These are phyloP conservation scores for Gnomoniopsis smithogilvyi DNA, from an alignment of 2,329 filamentous ascomycete species.

Conservation along the genomic window DNA sequence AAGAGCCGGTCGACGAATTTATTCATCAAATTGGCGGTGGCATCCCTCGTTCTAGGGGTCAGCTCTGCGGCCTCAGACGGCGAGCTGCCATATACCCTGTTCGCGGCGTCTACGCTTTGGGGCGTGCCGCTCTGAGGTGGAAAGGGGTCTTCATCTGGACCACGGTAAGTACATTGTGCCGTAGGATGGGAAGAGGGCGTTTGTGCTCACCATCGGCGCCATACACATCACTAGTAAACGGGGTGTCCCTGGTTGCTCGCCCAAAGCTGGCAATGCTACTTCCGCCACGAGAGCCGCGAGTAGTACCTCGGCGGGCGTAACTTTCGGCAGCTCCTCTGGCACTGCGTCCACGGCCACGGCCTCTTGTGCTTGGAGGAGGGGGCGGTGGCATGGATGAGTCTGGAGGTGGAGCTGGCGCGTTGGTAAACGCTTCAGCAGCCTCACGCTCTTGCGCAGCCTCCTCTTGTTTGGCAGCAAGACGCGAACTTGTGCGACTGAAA, in stretches of 20 bases:
- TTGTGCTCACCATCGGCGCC: not conserved
- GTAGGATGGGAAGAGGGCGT: not conserved
- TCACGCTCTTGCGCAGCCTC: conserved; percentile 14
- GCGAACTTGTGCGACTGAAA: conserved; percentile 12
- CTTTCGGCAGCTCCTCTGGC: conserved; percentile 1
- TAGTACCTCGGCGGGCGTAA: conserved; percentile 10
- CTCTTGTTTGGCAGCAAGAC: conserved; percentile 11
- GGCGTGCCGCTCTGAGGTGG: conserved; percentile 15
- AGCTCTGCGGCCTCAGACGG: not conserved
- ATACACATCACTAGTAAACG: not conserved
- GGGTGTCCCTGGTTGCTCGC: not conserved
- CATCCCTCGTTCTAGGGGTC: conserved; percentile 10
- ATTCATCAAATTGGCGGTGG: conserved; percentile 17
- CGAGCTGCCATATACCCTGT: conserved; percentile 2
- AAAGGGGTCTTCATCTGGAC: not conserved
- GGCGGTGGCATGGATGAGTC: conserved; percentile 1
- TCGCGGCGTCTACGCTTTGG: conserved; percentile 3
- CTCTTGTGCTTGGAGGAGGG: not conserved
- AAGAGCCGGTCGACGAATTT: conserved; percentile 16
- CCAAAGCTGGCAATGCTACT: conserved; percentile 5
- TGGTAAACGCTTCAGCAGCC: conserved; percentile 7
- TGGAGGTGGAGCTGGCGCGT: conserved; percentile 4
- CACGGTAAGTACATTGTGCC: not conserved
- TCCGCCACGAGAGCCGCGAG: not conserved
- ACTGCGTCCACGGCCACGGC: not conserved